Conservation (phyloP, 176 grass and related monocot genomes). For the Oryza coarctata region DNA sequence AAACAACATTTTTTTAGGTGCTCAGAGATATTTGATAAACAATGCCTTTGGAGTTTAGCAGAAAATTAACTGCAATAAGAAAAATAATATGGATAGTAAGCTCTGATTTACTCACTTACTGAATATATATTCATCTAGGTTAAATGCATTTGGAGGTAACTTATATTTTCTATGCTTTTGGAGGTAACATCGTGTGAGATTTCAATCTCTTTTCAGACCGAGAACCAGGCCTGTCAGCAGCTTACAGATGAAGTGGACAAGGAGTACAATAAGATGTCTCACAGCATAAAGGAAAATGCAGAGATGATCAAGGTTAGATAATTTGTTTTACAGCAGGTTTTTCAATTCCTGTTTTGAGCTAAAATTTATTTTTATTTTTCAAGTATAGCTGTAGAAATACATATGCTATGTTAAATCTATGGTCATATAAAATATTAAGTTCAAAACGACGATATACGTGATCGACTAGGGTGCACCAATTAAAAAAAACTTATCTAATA, state of each 20-base stretch:
- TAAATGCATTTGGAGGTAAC: background rate
- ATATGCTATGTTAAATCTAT: too few species aligned
- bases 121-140: background rate
- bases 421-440: too few species aligned
- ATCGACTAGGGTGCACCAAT: too few species aligned
- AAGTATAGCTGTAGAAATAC: too few species aligned
- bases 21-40: background rate
- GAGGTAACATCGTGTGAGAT: constrained; percentile 10
- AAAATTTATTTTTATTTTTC: constrained; percentile 10
- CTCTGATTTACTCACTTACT: constrained; percentile 13
- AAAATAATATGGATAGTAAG: background rate
- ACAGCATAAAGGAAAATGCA: constrained; percentile 40
- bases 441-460: too few species aligned
- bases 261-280: constrained; percentile 50
- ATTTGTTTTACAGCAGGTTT: background rate
- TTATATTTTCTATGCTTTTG: background rate
- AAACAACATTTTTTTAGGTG: background rate
- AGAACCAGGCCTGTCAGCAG: constrained; percentile 41
- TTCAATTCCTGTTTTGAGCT: background rate
- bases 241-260: constrained; percentile 50
- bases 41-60: background rate
- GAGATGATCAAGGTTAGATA: constrained; percentile 49
- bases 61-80: background rate
- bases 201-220: constrained; percentile 29
- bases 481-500: too few species aligned